These are phyloP conservation scores for Agrocybe chaxingu DNA, from an alignment of 768 basidiomycete species.

Conservation along the genomic window DNA sequence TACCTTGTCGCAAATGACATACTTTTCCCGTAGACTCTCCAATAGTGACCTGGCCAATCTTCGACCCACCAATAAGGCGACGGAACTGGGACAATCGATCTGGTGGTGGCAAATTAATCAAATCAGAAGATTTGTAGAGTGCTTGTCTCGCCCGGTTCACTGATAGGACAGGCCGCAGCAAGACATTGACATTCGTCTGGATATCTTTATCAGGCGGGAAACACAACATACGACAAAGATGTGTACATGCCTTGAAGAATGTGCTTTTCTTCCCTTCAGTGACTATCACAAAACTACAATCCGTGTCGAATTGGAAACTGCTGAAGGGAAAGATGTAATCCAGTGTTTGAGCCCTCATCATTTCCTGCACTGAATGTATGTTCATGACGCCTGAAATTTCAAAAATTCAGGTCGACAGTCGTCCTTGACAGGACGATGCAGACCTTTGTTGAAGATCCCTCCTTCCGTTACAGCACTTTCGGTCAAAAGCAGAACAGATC, in stretches of 20 bases:
- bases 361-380: conserved; percentile 59
- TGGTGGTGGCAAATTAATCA: conserved; percentile 41
- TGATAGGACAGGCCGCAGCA: conserved; percentile 32
- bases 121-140: conserved; percentile 48
- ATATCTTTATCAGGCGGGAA: neutral
- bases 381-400: conserved; percentile 53
- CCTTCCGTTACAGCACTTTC: conserved; percentile 73
- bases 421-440: conserved; percentile 17
- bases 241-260: conserved; percentile 58
- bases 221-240: neutral
- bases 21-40: conserved; percentile 61
- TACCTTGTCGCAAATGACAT: neutral
- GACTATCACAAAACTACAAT: conserved; percentile 62
- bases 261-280: conserved; percentile 66
- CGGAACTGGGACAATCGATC: conserved; percentile 56
- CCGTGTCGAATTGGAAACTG: conserved; percentile 68
- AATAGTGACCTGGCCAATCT: conserved; percentile 51
- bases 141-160: conserved; percentile 12
- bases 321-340: conserved; percentile 79
- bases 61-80: conserved; percentile 58
- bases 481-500: conserved; percentile 57
- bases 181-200: conserved; percentile 61
- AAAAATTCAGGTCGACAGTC: too few species aligned
- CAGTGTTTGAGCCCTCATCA: conserved; percentile 61
- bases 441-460: conserved; percentile 51